A percentile compares a stretch with the other conserved stretches of the same genome.
phyloP scores from a whole-genome alignment of 208 protist genomes.

The Phytomonas serpens region DNA sequence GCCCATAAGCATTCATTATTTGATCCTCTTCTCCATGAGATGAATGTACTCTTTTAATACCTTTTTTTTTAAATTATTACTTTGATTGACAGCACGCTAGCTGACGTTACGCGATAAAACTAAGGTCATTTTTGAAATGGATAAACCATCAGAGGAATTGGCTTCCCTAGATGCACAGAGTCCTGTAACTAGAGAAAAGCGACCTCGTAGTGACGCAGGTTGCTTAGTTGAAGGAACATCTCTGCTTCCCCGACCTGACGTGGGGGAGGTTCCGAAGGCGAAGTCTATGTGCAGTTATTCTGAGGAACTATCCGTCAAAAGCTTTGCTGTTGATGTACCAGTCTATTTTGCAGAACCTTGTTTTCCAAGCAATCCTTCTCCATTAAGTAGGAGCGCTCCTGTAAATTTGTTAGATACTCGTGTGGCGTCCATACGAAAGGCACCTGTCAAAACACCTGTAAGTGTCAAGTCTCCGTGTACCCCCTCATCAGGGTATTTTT shows the following conservation, averaged over 20 bases:
- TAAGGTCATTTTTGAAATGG: neutral
- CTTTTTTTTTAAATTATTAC: neutral
- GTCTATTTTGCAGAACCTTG: neutral
- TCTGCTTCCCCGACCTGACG: neutral
- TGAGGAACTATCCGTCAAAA: neutral
- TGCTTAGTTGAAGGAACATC: neutral
- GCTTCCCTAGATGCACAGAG: neutral
- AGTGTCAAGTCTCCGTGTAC: conserved; percentile 12
- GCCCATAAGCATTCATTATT: neutral
- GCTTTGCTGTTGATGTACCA: neutral
- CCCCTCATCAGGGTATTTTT: conserved; percentile 11
- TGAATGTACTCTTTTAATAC: neutral
- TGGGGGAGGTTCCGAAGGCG: neutral
- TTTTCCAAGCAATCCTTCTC: neutral
- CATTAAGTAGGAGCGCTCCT: neutral
- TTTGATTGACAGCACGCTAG: neutral
- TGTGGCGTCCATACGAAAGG: conserved; percentile 3
- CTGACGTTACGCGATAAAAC: neutral
- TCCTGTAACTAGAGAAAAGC: neutral
- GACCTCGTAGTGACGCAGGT: neutral
- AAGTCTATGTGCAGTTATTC: neutral
- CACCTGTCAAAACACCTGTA: conserved; percentile 28
- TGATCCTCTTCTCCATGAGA: neutral
- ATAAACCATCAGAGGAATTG: neutral
- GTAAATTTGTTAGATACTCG: neutral